phyloP scores from a whole-genome alignment of 768 basidiomycete species.

The Cystobasidiopsis lactophilus region DNA sequence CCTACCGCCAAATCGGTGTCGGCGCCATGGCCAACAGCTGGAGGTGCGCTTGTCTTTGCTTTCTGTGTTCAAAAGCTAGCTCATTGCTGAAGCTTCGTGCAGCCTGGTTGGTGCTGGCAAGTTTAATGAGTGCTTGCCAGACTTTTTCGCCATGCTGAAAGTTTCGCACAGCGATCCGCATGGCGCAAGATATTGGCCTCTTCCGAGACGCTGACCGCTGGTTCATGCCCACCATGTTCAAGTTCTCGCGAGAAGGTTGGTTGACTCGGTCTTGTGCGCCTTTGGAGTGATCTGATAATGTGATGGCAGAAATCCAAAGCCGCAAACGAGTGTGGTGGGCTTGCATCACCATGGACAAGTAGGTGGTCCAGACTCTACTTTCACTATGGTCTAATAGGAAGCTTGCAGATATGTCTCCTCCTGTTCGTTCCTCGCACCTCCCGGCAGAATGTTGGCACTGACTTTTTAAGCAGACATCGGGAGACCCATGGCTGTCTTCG shows the following conservation, averaged over 20 bases:
- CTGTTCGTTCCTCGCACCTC: not conserved
- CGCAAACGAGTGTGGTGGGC: constrained; percentile 22
- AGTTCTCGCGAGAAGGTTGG: constrained; percentile 22
- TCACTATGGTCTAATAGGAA: not conserved
- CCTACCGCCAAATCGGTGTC: constrained; percentile 66
- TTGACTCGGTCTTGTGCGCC: constrained; percentile 12
- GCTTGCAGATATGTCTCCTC: too few relatives aligned
- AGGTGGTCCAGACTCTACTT: constrained; percentile 8
- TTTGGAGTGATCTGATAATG: not conserved
- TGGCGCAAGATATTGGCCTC: constrained; percentile 29
- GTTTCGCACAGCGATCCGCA: constrained; percentile 53
- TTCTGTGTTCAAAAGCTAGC: constrained; percentile 32
- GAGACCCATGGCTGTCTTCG: constrained; percentile 18
- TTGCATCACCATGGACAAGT: constrained; percentile 20
- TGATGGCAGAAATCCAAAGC: not conserved
- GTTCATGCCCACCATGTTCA: constrained; percentile 17
- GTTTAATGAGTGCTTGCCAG: not conserved
- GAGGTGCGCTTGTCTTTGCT: too few relatives aligned
- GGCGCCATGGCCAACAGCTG: constrained; percentile 71
- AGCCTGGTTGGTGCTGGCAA: not conserved
- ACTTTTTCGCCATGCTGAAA: not conserved
- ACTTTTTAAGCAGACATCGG: constrained; percentile 12
- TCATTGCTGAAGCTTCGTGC: not conserved
- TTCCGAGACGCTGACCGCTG: constrained; percentile 20
- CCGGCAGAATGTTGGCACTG: not conserved